Evolutionary conservation across 352 stramenopile species (phyloP).

Genomic region (Blastocystis sp.): DNA sequence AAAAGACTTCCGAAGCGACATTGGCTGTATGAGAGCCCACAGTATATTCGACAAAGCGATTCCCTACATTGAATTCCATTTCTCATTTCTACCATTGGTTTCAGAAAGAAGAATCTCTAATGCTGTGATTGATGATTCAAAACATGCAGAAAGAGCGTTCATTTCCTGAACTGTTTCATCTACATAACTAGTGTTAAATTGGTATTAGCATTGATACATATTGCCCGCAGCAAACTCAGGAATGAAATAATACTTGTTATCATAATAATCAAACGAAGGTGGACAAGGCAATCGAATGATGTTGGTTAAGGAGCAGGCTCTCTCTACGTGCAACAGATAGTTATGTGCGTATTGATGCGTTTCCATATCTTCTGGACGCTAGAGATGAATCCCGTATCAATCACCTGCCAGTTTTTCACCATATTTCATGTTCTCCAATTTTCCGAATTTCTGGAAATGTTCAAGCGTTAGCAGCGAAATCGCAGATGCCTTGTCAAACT

Average conservation of each 20-base stretch:
- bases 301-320: background rate
- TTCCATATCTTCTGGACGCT: background rate
- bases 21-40: background rate
- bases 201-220: background rate
- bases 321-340: conserved; percentile 29
- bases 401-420: background rate
- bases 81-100: background rate
- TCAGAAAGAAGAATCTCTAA: conserved; percentile 37
- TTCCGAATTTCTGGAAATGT: conserved; percentile 34
- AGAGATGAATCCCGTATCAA: background rate
- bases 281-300: conserved; percentile 20
- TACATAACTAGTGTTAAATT: conserved; percentile 6
- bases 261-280: conserved; percentile 44
- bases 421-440: background rate
- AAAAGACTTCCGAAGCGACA: conserved; percentile 17
- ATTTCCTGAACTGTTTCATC: conserved; percentile 43
- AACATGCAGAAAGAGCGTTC: conserved; percentile 42
- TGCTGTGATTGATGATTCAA: conserved; percentile 30
- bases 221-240: conserved; percentile 42
- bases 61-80: background rate
- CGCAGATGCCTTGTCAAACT: background rate
- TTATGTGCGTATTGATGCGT: conserved; percentile 35
- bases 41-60: conserved; percentile 27
- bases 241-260: conserved; percentile 59
- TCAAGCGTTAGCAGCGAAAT: conserved; percentile 21